Conservation (phyloP, 331 rosid genomes). For the Telfairia occidentalis region DNA sequence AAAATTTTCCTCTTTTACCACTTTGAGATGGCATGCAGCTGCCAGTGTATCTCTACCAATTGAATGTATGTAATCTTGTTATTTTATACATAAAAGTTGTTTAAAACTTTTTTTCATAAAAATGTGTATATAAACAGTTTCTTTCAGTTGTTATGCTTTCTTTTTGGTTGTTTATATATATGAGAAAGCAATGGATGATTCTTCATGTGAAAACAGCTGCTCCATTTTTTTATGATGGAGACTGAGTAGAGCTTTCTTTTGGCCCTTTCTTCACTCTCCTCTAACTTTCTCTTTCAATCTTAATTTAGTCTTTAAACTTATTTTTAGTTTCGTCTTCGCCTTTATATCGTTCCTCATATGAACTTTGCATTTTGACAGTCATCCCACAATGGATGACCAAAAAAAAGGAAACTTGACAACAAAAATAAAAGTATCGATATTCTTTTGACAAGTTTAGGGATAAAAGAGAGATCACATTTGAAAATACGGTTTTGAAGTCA, state of each 20-base stretch:
- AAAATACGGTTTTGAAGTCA: not conserved
- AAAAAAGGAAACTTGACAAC: no score
- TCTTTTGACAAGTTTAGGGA: not conserved
- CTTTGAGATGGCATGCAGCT: slow-evolving; percentile 23
- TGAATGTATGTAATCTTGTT: slow-evolving; percentile 73
- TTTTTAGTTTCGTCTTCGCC: not conserved
- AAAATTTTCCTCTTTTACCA: slow-evolving; percentile 34
- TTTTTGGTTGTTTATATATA: slow-evolving; percentile 21
- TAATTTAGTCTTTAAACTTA: not conserved
- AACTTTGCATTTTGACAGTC: no score
- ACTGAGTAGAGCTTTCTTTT: not conserved
- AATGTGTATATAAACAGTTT: slow-evolving; percentile 75
- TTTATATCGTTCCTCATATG: no score
- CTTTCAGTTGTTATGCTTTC: slow-evolving; percentile 27
- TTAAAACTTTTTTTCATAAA: slow-evolving; percentile 26
- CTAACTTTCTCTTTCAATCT: not conserved
- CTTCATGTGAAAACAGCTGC: not conserved
- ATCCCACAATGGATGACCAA: no score
- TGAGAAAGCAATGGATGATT: slow-evolving; percentile 4
- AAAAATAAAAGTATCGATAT: no score
- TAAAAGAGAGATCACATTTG: not conserved
- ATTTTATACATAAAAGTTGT: slow-evolving; percentile 48
- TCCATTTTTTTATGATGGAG: slow-evolving; percentile 1
- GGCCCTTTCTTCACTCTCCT: not conserved
- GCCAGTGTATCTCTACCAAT: slow-evolving; percentile 31